phyloP scores from a whole-genome alignment of 2,329 filamentous ascomycete genomes.

The Coniochaeta sp. region DNA sequence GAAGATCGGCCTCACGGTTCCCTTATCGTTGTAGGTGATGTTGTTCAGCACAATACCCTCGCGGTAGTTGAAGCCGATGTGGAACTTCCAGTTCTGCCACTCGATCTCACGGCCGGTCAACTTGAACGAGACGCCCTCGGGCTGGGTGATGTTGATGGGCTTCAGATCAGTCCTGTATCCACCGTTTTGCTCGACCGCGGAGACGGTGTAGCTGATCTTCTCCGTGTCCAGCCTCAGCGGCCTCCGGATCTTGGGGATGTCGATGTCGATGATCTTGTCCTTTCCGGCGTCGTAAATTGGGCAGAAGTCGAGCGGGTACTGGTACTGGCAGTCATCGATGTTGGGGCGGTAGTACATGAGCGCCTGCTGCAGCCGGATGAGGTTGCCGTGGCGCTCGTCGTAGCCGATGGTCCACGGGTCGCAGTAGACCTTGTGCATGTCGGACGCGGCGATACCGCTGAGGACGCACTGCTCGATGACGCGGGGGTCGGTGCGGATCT shows the following conservation, averaged over 20 bases:
- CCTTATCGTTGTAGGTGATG: slow-evolving; percentile 83
- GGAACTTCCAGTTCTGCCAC: slow-evolving; percentile 93
- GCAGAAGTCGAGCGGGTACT: slow-evolving; percentile 87
- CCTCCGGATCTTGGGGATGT: slow-evolving; percentile 70
- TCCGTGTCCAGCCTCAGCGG: slow-evolving; percentile 62
- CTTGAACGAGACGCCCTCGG: slow-evolving; percentile 79
- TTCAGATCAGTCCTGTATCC: slow-evolving; percentile 69
- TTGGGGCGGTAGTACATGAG: slow-evolving; percentile 93
- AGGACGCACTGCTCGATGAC: slow-evolving; percentile 88
- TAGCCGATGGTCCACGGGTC: slow-evolving; percentile 96
- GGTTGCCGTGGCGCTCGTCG: slow-evolving; percentile 79
- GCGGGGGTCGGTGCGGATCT: slow-evolving; percentile 70
- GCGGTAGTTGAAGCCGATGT: slow-evolving; percentile 91
- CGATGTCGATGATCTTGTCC: slow-evolving; percentile 72
- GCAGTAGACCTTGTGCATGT: slow-evolving; percentile 95
- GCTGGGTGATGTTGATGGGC: slow-evolving; percentile 66
- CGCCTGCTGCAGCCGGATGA: slow-evolving; percentile 77
- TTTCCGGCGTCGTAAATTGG: slow-evolving; percentile 83
- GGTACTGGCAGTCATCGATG: slow-evolving; percentile 81
- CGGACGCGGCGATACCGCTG: slow-evolving; percentile 69
- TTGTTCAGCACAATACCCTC: slow-evolving; percentile 89
- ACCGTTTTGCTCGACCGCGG: slow-evolving; percentile 66
- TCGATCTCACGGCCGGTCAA: slow-evolving; percentile 66
- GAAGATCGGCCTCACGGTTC: slow-evolving; percentile 69
- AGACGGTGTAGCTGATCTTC: slow-evolving; percentile 74